Evolutionary conservation across 129 eudicot species (phyloP).

Genomic region (Centrapalus pauciflorus): DNA sequence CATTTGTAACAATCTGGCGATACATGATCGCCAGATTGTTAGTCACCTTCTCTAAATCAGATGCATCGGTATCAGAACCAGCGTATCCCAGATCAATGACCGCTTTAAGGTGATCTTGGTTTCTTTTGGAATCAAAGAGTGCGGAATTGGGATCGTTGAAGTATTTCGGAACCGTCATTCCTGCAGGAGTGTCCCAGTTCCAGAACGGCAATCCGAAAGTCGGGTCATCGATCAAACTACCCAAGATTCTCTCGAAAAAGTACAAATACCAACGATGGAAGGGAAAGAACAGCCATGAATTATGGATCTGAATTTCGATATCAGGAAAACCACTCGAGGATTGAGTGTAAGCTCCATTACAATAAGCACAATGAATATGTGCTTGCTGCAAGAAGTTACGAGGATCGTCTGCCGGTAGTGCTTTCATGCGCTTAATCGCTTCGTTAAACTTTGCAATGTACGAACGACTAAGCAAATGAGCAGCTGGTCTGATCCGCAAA

Average conservation of each 20-base stretch:
- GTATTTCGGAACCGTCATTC: slow-evolving; percentile 40
- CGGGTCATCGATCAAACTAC: slow-evolving; percentile 38
- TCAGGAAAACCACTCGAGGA: slow-evolving; percentile 27
- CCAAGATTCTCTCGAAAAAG: slow-evolving; percentile 32
- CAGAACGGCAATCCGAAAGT: slow-evolving; percentile 51
- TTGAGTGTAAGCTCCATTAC: slow-evolving; percentile 32
- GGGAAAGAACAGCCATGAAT: slow-evolving; percentile 40
- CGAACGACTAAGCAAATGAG: background rate
- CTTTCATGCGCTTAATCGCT: slow-evolving; percentile 34
- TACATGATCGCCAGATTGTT: slow-evolving; percentile 51
- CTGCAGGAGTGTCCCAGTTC: slow-evolving; percentile 46
- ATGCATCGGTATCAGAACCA: background rate
- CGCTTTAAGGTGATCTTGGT: slow-evolving; percentile 17
- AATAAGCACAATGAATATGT: slow-evolving; percentile 36
- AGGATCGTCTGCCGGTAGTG: slow-evolving; percentile 31
- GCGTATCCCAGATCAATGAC: slow-evolving; percentile 37
- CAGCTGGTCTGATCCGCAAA: background rate
- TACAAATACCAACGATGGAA: slow-evolving; percentile 34
- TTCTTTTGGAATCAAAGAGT: slow-evolving; percentile 35
- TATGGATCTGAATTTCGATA: slow-evolving; percentile 27
- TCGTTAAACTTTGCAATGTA: slow-evolving; percentile 21
- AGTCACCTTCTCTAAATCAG: background rate
- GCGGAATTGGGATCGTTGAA: slow-evolving; percentile 32
- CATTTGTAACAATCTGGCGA: slow-evolving; percentile 46
- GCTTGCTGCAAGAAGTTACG: slow-evolving; percentile 39